Percentiles rank a stretch among this genome's conserved stretches.
phyloP scores from a whole-genome alignment of 495 filamentous ascomycete genomes.

The Penicillium nucicola region DNA sequence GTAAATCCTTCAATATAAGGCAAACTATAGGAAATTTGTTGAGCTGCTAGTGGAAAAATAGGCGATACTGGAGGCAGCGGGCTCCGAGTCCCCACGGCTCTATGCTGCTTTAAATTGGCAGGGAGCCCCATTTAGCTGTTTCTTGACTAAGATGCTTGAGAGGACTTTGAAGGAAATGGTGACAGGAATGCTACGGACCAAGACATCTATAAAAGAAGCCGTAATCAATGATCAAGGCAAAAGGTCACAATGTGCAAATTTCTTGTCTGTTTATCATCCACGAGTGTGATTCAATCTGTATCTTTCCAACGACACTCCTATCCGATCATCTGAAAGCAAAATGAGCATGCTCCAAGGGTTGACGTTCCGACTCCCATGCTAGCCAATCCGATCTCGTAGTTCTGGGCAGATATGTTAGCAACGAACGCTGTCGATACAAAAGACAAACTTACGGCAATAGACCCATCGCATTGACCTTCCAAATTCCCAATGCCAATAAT shows the following conservation, averaged over 20 bases:
- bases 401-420: conserved; percentile 39
- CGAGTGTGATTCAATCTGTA: neutral
- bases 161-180: no score
- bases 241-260: neutral
- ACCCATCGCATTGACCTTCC: conserved; percentile 98
- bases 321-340: conserved; percentile 41
- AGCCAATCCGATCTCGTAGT: conserved; percentile 95
- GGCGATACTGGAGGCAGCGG: no score
- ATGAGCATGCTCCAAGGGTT: conserved; percentile 67
- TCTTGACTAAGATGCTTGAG: no score
- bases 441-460: conserved; percentile 71
- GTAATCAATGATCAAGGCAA: neutral
- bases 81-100: no score
- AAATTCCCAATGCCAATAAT: conserved; percentile 80
- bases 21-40: no score
- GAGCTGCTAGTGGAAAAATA: no score
- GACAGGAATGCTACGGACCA: no score
- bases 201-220: no score
- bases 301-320: neutral
- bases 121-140: no score
- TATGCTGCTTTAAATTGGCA: no score
- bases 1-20: no score
- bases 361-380: conserved; percentile 83
- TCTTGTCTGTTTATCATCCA: neutral
- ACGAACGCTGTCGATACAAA: neutral